Evolutionary conservation across 805 yeast species (phyloP).

Genomic region (Candida caryicola): DNA sequence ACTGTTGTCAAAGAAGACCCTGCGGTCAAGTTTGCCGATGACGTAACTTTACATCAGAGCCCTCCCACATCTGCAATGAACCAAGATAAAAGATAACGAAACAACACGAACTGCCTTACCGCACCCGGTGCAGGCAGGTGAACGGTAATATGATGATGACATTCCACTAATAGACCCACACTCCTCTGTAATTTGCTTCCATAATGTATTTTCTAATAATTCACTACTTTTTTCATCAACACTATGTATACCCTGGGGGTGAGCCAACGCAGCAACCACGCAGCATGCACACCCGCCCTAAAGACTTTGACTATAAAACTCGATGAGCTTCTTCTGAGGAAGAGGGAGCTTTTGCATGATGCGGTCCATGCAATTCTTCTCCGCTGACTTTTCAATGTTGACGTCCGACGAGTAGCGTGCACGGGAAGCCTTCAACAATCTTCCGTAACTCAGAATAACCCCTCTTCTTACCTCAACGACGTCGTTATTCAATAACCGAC

Average conservation of each 20-base stretch:
- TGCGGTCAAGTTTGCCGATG: background rate
- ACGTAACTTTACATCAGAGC: constrained; percentile 9
- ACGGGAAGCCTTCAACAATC: constrained; percentile 21
- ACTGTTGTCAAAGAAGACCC: constrained; percentile 4
- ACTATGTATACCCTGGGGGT: background rate
- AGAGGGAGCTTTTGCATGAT: constrained; percentile 37
- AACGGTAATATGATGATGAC: background rate
- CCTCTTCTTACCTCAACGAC: constrained; percentile 37
- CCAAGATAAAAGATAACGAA: constrained; percentile 6
- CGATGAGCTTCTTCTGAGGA: constrained; percentile 47
- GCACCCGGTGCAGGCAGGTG: no score
- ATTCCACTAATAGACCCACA: background rate
- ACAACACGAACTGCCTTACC: background rate
- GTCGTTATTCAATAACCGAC: constrained; percentile 24
- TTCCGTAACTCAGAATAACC: constrained; percentile 39
- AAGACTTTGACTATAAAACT: constrained; percentile 39
- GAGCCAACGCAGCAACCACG: no score
- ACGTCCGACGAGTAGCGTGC: constrained; percentile 12
- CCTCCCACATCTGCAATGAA: constrained; percentile 11
- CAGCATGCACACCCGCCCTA: no score
- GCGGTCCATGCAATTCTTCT: constrained; percentile 16
- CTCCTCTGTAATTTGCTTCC: background rate
- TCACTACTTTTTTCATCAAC: constrained; percentile 1
- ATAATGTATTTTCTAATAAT: constrained; percentile 3
- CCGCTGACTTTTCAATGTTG: constrained; percentile 10